Conservation (phyloP, 2,329 filamentous ascomycete species). For the Thielaviopsis punctulata region DNA sequence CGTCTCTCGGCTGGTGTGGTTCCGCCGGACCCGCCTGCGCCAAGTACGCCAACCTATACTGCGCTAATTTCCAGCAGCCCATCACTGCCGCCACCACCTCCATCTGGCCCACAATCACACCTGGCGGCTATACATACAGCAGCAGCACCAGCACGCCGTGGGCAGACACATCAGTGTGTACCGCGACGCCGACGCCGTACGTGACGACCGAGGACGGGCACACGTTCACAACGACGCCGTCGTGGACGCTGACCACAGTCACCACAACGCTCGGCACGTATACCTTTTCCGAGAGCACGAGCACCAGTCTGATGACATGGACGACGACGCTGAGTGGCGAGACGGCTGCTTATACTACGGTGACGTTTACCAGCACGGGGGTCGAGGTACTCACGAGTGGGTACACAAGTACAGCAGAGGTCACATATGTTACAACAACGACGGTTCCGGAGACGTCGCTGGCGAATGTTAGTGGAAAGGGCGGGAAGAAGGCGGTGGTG, state of each 20-base stretch:
- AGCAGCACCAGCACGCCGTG: not conserved
- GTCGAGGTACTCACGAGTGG: slow-evolving; percentile 2
- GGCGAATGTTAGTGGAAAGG: not conserved
- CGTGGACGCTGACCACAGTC: slow-evolving; percentile 7
- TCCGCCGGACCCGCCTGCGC: slow-evolving; percentile 4
- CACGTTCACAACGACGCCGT: not conserved
- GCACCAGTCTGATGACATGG: slow-evolving; percentile 2
- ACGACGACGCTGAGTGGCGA: slow-evolving; percentile 10
- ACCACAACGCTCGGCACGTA: slow-evolving; percentile 9
- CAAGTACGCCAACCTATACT: slow-evolving; percentile 11
- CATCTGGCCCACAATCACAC: not conserved
- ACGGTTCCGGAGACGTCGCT: not conserved
- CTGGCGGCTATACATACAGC: not conserved
- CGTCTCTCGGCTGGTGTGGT: slow-evolving; percentile 10
- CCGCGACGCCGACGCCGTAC: not conserved
- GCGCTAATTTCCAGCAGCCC: slow-evolving; percentile 1
- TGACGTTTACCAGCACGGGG: slow-evolving; percentile 8
- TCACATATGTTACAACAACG: slow-evolving; percentile 9
- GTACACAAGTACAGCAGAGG: slow-evolving; percentile 8
- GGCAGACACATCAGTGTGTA: not conserved
- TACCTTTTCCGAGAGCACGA: slow-evolving; percentile 4
- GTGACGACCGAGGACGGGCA: not conserved
- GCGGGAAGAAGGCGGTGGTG: not conserved
- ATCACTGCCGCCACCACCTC: not conserved
- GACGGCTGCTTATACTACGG: slow-evolving; percentile 7